These are phyloP conservation scores for Sporothrix luriei DNA, from an alignment of 2,329 filamentous ascomycete genomes.

Conservation along the genomic window DNA sequence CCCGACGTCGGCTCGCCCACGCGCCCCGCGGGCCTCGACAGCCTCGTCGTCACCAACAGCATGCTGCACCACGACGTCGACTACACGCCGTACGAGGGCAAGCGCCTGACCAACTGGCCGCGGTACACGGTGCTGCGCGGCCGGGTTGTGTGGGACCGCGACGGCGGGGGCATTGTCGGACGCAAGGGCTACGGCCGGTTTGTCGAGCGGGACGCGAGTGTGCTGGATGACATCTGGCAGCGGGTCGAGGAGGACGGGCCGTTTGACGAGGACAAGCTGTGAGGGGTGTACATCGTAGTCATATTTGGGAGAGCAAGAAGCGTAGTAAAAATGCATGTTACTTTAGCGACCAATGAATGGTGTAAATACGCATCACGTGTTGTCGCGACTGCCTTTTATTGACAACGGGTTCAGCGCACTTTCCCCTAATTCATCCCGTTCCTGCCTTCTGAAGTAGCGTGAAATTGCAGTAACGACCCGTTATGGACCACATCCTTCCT, in stretches of 20 bases:
- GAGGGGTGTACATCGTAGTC: slow-evolving; percentile 22
- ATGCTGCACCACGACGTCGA: slow-evolving; percentile 64
- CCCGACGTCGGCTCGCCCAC: slow-evolving; percentile 41
- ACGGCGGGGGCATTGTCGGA: slow-evolving; percentile 54
- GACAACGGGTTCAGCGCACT: background rate
- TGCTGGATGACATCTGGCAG: slow-evolving; percentile 37
- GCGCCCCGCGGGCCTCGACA: slow-evolving; percentile 37
- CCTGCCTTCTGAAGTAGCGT: background rate
- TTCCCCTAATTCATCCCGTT: background rate
- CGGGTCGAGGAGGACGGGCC: slow-evolving; percentile 33
- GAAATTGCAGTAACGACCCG: background rate
- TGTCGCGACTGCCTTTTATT: slow-evolving; percentile 5
- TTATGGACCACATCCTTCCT: too few relatives aligned
- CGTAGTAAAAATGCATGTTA: background rate
- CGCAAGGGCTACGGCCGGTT: slow-evolving; percentile 54
- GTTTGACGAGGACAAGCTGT: slow-evolving; percentile 36
- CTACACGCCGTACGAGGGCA: slow-evolving; percentile 65
- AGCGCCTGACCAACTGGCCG: slow-evolving; percentile 61
- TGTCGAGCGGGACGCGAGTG: slow-evolving; percentile 45
- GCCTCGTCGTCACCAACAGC: slow-evolving; percentile 51
- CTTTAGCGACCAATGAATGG: background rate
- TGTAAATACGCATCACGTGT: background rate
- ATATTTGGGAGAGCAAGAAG: background rate
- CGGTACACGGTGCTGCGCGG: slow-evolving; percentile 63
- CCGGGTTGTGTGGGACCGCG: slow-evolving; percentile 60